A percentile compares a stretch with the other conserved stretches of the same genome.
Evolutionary conservation across 352 stramenopile genomes (phyloP).

Genomic region (Phytophthora capsici): DNA sequence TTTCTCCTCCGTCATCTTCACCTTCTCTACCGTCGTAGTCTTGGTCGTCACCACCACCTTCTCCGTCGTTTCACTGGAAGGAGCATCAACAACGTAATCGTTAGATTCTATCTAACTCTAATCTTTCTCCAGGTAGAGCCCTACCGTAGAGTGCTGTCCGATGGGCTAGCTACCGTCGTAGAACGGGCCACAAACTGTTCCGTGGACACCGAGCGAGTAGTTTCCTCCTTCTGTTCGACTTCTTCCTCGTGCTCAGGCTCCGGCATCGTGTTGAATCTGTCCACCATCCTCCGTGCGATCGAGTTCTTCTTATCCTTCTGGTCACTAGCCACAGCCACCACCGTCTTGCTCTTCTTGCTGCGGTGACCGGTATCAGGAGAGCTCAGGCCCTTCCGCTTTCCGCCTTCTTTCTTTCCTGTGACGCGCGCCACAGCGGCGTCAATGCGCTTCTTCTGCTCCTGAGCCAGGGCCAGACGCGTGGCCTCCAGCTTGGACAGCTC

Average conservation of each 20-base stretch:
- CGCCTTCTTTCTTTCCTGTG: constrained; percentile 59
- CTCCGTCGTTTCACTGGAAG: constrained; percentile 29
- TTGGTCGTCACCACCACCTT: constrained; percentile 11
- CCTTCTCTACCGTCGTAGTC: constrained; percentile 13
- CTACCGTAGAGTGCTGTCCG: constrained; percentile 21
- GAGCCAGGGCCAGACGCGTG: constrained; percentile 57
- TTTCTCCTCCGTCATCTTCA: constrained; percentile 17
- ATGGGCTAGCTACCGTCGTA: constrained; percentile 21
- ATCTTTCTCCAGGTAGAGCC: not conserved
- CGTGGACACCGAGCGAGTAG: constrained; percentile 33
- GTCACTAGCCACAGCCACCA: constrained; percentile 39
- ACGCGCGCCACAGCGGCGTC: constrained; percentile 65
- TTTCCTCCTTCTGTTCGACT: constrained; percentile 12
- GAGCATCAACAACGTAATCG: constrained; percentile 4
- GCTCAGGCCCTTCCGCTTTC: constrained; percentile 68
- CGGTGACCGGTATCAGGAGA: constrained; percentile 47
- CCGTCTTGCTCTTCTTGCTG: constrained; percentile 59
- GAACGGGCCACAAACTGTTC: constrained; percentile 38
- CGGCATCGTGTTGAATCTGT: constrained; percentile 43
- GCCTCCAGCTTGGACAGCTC: constrained; percentile 79
- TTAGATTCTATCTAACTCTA: constrained; percentile 8
- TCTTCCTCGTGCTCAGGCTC: constrained; percentile 46
- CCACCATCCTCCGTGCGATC: constrained; percentile 49
- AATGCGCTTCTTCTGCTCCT: constrained; percentile 79
- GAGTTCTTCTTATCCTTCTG: constrained; percentile 44